Evolutionary conservation across 148 eudicot genomes (phyloP).

Genomic region (Chenopodium suecicum): DNA sequence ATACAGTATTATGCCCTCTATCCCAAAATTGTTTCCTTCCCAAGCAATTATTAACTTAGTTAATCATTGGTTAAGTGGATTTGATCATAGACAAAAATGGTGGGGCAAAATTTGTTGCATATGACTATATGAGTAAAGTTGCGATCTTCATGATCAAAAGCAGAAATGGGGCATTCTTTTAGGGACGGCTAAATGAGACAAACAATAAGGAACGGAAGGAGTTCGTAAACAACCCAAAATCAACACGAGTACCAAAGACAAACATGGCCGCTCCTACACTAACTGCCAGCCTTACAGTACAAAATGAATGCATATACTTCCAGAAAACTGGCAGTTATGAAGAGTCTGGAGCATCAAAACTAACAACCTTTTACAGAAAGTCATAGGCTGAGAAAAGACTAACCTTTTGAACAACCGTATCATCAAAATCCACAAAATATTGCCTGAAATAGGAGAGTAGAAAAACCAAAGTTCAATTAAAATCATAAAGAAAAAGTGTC

Average conservation of each 20-base stretch:
- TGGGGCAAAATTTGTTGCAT: too few species aligned
- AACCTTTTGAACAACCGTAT: constrained; percentile 74
- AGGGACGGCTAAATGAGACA: too few species aligned
- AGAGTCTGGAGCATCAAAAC: neutral
- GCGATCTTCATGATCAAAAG: too few species aligned
- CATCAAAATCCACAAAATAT: constrained; percentile 75
- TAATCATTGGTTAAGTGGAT: too few species aligned
- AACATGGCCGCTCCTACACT: neutral
- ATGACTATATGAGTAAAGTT: too few species aligned
- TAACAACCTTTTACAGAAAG: neutral
- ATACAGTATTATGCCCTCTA: too few species aligned
- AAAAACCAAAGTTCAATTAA: neutral
- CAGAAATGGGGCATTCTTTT: too few species aligned
- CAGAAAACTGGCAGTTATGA: neutral
- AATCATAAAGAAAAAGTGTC: constrained; percentile 1
- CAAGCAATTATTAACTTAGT: too few species aligned
- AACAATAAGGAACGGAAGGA: too few species aligned
- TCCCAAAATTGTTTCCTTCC: too few species aligned
- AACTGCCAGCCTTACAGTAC: neutral
- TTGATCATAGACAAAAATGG: too few species aligned
- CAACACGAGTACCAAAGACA: neutral
- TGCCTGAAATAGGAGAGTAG: constrained; percentile 48
- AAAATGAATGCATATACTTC: neutral
- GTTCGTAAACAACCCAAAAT: neutral
- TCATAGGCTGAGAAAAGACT: constrained; percentile 23